A percentile compares a stretch with the other conserved stretches of the same genome.
Conservation (phyloP, 345 rosid species). For the Adansonia digitata region DNA sequence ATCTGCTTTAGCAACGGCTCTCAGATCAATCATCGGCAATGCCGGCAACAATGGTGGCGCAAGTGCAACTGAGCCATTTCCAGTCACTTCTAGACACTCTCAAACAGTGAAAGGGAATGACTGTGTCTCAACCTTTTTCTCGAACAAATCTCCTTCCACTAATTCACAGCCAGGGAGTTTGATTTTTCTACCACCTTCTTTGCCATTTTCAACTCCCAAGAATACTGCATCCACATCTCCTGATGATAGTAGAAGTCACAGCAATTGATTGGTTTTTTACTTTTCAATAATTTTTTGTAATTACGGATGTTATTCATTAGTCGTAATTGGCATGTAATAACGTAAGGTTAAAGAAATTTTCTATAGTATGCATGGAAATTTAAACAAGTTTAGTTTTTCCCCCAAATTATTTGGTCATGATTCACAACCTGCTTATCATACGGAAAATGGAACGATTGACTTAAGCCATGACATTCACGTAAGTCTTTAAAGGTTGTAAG, state of each 20-base stretch:
- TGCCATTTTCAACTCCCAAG: conserved; percentile 31
- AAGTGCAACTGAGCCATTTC: too few species aligned
- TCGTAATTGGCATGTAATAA: conserved; percentile 1
- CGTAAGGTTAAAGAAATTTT: neutral
- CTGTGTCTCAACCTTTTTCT: conserved; percentile 29
- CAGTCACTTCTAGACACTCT: too few species aligned
- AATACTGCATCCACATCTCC: conserved; percentile 39
- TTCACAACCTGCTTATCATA: too few species aligned
- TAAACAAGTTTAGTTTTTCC: neutral
- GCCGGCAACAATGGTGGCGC: conserved; percentile 3
- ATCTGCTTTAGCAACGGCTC: conserved; percentile 66
- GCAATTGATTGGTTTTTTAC: conserved; percentile 5
- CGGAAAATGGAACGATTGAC: too few species aligned
- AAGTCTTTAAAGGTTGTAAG: too few species aligned
- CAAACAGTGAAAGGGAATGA: conserved; percentile 25
- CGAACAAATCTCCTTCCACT: conserved; percentile 23
- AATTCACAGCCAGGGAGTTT: conserved; percentile 28
- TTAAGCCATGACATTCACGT: too few species aligned
- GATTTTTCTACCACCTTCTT: conserved; percentile 30
- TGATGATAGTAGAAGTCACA: conserved; percentile 22
- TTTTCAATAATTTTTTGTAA: conserved; percentile 2
- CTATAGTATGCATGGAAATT: neutral
- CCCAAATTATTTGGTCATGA: neutral
- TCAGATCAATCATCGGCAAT: conserved; percentile 60
- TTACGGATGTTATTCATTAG: neutral